Evolutionary conservation across 495 filamentous ascomycete genomes (phyloP), one percentile per base, ranked within the genome.

Genomic region (Aspergillus diversus): DNA sequence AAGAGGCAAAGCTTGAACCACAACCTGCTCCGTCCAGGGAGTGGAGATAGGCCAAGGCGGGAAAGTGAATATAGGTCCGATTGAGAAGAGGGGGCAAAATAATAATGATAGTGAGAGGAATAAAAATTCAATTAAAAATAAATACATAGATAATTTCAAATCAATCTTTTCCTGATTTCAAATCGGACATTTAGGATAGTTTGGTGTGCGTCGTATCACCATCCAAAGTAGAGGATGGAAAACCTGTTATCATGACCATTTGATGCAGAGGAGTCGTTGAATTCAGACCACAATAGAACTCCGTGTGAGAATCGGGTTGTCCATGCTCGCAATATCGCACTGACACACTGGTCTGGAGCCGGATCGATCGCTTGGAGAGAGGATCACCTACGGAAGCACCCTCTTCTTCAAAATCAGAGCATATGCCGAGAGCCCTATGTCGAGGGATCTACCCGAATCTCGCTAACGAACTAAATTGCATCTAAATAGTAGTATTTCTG

Each of bases 1-100:
- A 27, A 61, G 16, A 34, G 49, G 57, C 33, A 35, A 47, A 51
- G 57, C 47, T 57, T 52, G 58, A 47, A 51, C 35, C 47, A 12
- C 39, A 13, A 11, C 21, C 31, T 11, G 8, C 12, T 13, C 27
- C 15, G 27, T 27, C 21, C 21, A 27, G 21, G 21, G 21, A 27
- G 21, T 27, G 21, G 21, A 27, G 21, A 27, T 1, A 27, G 21
- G 21, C 21, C 21, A 27, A 27, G 21, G 21, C 21, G 21, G 21
- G 21, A 27, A 27, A 27, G 21, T 2, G 21, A 27, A 27, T 27
- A 27, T 2, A 27, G 21, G 21, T 27, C 21, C 21, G 21, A 27
- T 27, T 27, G 21, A 27, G 21, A 27, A 27, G 21, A 27, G 21
- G 21, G 21, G 21, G 21, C 21, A 27, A 27, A 27, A 27, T 27